A percentile compares a stretch with the other conserved stretches of the same genome.
Evolutionary conservation across 2,329 filamentous ascomycete genomes (phyloP).

Genomic region (Exophiala viscosa): DNA sequence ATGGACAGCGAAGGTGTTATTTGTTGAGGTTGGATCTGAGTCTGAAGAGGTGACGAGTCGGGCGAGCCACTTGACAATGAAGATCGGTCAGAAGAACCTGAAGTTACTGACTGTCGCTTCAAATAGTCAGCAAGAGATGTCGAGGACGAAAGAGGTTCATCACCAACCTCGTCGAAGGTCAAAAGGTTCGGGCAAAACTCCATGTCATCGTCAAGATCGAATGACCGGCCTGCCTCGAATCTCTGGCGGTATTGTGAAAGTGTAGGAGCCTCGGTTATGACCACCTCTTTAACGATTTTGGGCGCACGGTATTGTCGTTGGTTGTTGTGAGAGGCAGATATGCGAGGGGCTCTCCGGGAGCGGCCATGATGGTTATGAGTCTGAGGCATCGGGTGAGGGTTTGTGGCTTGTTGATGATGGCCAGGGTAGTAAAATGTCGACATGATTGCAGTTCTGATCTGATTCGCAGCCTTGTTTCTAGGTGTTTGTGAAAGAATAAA

Average conservation of each 20-base stretch:
- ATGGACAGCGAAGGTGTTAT: conserved; percentile 71
- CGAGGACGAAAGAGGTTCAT: conserved; percentile 17
- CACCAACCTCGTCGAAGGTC: conserved; percentile 82
- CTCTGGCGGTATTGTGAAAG: conserved; percentile 76
- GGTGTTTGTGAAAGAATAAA: conserved; percentile 2
- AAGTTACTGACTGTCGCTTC: conserved; percentile 87
- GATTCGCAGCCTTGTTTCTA: conserved; percentile 13
- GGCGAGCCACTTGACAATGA: conserved; percentile 94
- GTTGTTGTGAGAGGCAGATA: conserved; percentile 74
- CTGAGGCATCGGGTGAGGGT: conserved; percentile 40
- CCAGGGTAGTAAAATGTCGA: conserved; percentile 45
- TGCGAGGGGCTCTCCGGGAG: conserved; percentile 76
- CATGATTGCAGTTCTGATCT: conserved; percentile 35
- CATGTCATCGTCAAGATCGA: conserved; percentile 92
- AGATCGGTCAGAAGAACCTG: conserved; percentile 82
- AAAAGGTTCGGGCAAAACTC: conserved; percentile 91
- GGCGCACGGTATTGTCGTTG: conserved; percentile 85
- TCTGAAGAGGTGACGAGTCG: conserved; percentile 84
- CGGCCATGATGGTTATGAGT: conserved; percentile 60
- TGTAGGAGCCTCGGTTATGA: conserved; percentile 65
- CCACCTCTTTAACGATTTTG: conserved; percentile 77
- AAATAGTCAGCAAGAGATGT: conserved; percentile 29
- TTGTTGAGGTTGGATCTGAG: conserved; percentile 68
- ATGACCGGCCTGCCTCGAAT: conserved; percentile 88
- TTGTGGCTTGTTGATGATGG: conserved; percentile 51